These are phyloP conservation scores for Boletus calvinii DNA, from an alignment of 1,284 basidiomycete genomes.

Conservation along the genomic window DNA sequence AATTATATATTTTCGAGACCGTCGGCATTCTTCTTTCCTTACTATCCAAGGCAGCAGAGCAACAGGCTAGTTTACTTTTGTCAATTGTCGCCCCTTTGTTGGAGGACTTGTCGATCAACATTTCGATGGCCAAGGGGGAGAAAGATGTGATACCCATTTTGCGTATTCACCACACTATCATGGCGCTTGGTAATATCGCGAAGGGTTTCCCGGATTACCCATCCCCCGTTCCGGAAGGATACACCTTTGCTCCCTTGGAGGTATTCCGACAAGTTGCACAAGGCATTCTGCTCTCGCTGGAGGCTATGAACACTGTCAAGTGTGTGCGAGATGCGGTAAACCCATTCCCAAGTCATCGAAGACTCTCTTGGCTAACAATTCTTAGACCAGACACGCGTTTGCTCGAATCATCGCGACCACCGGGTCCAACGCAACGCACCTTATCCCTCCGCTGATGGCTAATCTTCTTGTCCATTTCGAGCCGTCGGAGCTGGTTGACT, in stretches of 20 bases:
- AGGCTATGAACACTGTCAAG: conserved; percentile 85
- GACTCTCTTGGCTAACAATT: conserved; percentile 13
- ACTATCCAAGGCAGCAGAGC: conserved; percentile 65
- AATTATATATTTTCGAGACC: conserved; percentile 95
- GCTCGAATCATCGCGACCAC: conserved; percentile 90
- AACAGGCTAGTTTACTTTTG: conserved; percentile 71
- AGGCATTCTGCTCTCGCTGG: conserved; percentile 84
- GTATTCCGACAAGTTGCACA: conserved; percentile 90
- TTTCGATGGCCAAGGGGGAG: conserved; percentile 56
- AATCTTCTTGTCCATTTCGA: conserved; percentile 91
- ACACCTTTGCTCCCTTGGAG: conserved; percentile 73
- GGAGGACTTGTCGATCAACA: conserved; percentile 69
- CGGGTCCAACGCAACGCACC: conserved; percentile 77
- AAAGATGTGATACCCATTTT: conserved; percentile 76
- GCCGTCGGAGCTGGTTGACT: conserved; percentile 90
- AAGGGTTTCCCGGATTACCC: conserved; percentile 96
- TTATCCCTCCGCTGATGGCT: conserved; percentile 85
- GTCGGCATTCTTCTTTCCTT: conserved; percentile 84
- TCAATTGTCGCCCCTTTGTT: conserved; percentile 83
- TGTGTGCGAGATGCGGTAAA: conserved; percentile 91
- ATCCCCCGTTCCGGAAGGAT: conserved; percentile 61
- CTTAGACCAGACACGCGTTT: conserved; percentile 89
- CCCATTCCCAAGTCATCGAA: conserved; percentile 14
- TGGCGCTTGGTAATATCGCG: conserved; percentile 92
- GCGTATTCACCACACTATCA: conserved; percentile 92